Base-by-base conservation (phyloP, 208 protist species). In the Acanthamoeba divionensis region DNA sequence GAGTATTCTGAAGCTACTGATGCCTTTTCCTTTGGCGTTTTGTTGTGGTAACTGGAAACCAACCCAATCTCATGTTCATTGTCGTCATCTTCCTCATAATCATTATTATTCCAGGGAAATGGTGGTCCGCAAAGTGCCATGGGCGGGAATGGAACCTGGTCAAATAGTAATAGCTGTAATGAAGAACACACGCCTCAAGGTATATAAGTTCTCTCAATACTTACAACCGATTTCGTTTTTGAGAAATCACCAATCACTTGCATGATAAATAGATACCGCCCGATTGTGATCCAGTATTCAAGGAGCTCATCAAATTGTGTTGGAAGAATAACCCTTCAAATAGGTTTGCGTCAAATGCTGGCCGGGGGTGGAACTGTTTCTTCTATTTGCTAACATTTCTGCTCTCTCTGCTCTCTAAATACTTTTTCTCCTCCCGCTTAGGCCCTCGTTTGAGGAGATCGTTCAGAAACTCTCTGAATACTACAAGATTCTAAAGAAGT, bases 1-100 rank as follows among this genome's bases (percentile, higher is more conserved):
- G 36, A 88, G 24, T 88, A 88, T 45, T 88, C 80, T 24, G 80
- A 88, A 36, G 80, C 80, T 0, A 71, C 80, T 4, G 80, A 88
- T 47, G 57, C 80, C 33, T 88, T 71, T 41, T 71, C 55, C 0
- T 88, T 88, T 52, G 80, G 80, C 24, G 80, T 88, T 4, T 21
- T 88, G 21, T 44, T 88, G 7, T 88, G 80, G 80, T 83, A 63
- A 44, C 12, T n/a, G 41, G 7, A 7, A 7, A 29, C n/a, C 3
- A 24, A 8, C 21, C 6, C 6, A 7, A 10, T 8, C 47, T 10
- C 3, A n/a, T 38, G 15, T 36, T 3, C 6, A 71, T 63, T 8
- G 9, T 5, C 15, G 41, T 26, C 7, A 8, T 33, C 21, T 2
- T 10, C 41, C 41, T 29, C 18, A 10, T 6, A 33, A 26, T 10